Evolutionary conservation across 257 asterid genomes (phyloP), one percentile per base, ranked within the genome.

Genomic region (Nemophila menziesii): DNA sequence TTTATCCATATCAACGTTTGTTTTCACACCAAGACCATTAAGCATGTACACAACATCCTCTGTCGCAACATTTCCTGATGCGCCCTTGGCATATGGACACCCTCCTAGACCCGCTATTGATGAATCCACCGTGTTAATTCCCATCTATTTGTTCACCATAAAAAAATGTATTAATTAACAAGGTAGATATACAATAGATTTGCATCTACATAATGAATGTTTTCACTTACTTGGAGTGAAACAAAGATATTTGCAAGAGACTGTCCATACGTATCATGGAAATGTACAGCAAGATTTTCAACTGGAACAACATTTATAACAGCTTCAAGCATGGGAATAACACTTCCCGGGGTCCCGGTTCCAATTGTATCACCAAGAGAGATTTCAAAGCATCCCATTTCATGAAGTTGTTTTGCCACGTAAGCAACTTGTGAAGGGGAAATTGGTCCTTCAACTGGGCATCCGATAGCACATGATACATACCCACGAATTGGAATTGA

Each of bases 21-120:
- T 82, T 44, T 60, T 75, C 36, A 75, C 72, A 12, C 97, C 92
- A 45, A 79, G 75, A 24, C 93, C 94, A 22, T 73, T 56, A 20
- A 87, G 87, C 97, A 82, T 82, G 77, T 82, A 87, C 11, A 83
- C 78, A 2, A 80, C 97, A 50, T 87, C 97, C 70, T 87, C 97
- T 0, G 93, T 82, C 5, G 97, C 87, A 22, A 82, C 97, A 41
- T 87, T 87, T 49, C 95, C 97, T 1, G 97, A 70, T 37, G 97
- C 94, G 33, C 97, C 95, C 55, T 77, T 75, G 20, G 95, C 97
- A 39, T 82, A 87, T 0, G 97, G 95, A 54, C 94, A 87, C 50
- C 95, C 97, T 58, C 97, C 97, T 0, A 82, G 69, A 21, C 93
- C 95, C 13, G 92, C 65, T 26, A 87, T 68, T 4, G 95, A 87